Evolutionary conservation across 169 alveolate species (phyloP), one percentile per base, ranked within the genome.

Genomic region (Cryptosporidium bovis): DNA sequence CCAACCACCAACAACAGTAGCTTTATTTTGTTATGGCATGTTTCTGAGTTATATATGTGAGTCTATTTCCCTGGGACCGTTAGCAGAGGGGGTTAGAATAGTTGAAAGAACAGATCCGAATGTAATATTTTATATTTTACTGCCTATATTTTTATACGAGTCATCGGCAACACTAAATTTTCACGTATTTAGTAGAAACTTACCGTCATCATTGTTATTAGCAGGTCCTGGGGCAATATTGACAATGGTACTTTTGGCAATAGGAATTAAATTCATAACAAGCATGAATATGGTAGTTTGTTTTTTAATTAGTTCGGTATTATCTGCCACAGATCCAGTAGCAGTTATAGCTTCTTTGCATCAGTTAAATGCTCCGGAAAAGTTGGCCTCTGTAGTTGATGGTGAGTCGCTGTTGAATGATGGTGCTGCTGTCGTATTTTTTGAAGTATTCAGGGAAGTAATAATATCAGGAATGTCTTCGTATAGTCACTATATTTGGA

Each of bases 301-400:
- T 20, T 89, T 91, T 24, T 34, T 91, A 53, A 66, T 91, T 51
- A 91, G 93, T 31, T 85, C 92, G 15, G 69, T 91, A 27, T 62
- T 91, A 27, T 91, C 93, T 31, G 93, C 93, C n/a, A 91, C 93
- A 33, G 93, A 91, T 29, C 93, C 93, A 46, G 93, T 91, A 20
- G 93, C 93, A 20, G 93, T 91, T 27, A 91, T 91, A 12, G 93
- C 93, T n/a, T 83, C 91, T 16, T 53, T 91, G 16, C 90, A 85
- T 29, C 91, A 87, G 46, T 67, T 91, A 15, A 91, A 91, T 40
- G 93, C 93, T 13, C 90, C 92, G 12, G 84, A 90, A 62, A 71
- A 89, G 40, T 66, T 91, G 46, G 82, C 93, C 1, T 87, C 92
- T 8, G 77, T 91, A n/a, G 91, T 91, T 16, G 93, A 91, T 82